Base-by-base conservation (phyloP, 2,329 filamentous ascomycete species). In the Leptographium wingfieldii region DNA sequence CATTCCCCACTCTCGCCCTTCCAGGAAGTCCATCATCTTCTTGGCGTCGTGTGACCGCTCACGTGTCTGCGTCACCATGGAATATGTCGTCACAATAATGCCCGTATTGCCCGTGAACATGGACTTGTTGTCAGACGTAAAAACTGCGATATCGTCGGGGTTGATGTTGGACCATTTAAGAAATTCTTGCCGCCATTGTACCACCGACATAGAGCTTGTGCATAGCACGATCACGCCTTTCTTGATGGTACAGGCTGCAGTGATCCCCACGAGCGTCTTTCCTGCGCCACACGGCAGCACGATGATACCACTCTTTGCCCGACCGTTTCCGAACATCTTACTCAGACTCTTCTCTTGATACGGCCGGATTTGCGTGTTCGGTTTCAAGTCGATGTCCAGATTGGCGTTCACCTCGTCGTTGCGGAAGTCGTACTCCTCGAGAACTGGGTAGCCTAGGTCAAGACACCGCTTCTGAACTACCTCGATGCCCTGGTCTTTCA, bases 311-410 rank as follows among this genome's bases (percentile, higher is more conserved):
- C 91, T 96, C 76, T 96, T 94, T 16, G 94, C 94, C 73, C 94
- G 87, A 56, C 92, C 92, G 69, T 99, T 99, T 69, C 94, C 92
- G 71, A 99, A 99, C 94, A 99, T 99, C 73, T 99, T 99, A 76
- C 90, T 95, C 11, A 99, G 77, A 65, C 91, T 95, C 75, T 96
- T 95, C 72, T 99, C 94, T 71, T 99, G 94, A 67, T 99, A 99
- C 63, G 95, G 76, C 70, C 92, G 85, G 70, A 97, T 97, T 68
- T 92, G 88, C 0, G 92, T 92, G 60, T 86, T 86, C 0, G 92
- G 92, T 67, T 88, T 88, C 56, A 97, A 77, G 70, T 97, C 92
- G 66, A 99, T 99, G 60, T 97, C 91, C 43, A 99, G 77, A 57
- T 90, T 96, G 0, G 92, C 83, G 68, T 97, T 99, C 66, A 84